Conservation (phyloP, 495 filamentous ascomycete species). For the Xylaria intraflava region DNA sequence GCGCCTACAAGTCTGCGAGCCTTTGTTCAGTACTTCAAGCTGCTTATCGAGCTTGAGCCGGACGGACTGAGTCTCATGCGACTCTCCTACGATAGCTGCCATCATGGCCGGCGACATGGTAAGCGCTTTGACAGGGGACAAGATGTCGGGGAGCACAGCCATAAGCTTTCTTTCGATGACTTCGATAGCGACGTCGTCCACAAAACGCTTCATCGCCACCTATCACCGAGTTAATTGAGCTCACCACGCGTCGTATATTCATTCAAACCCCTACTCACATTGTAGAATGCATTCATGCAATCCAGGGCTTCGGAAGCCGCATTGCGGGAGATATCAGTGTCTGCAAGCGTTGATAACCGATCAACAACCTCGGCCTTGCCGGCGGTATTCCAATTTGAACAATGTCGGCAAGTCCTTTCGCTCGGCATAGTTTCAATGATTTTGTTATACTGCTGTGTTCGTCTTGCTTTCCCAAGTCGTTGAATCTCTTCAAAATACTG, state of each 20-base stretch:
- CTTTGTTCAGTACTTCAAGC: conserved; percentile 38
- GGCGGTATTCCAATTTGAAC: conserved; percentile 16
- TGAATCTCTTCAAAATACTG: conserved; percentile 4
- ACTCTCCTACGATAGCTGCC: conserved; percentile 47
- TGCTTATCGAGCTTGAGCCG: conserved; percentile 44
- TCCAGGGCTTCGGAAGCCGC: conserved; percentile 43
- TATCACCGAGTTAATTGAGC: conserved; percentile 18
- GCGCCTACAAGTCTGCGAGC: conserved; percentile 40
- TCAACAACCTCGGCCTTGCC: conserved; percentile 16
- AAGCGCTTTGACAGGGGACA: conserved; percentile 37
- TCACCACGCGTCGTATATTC: conserved; percentile 6
- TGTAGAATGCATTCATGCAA: conserved; percentile 47
- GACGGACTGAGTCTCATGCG: conserved; percentile 35
- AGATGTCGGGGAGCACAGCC: conserved; percentile 31
- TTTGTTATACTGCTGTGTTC: conserved; percentile 12
- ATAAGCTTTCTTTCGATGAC: conserved; percentile 54
- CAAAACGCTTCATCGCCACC: conserved; percentile 55
- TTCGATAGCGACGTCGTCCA: conserved; percentile 54
- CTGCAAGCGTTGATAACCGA: conserved; percentile 15
- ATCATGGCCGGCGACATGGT: conserved; percentile 42
- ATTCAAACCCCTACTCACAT: conserved; percentile 21
- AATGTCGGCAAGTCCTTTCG: background rate
- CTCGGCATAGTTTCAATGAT: conserved; percentile 28
- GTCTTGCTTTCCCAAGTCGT: conserved; percentile 3
- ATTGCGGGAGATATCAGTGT: conserved; percentile 34